Evolutionary conservation across 345 rosid genomes (phyloP), one percentile per base, ranked within the genome.

Genomic region (Brassica cretica): DNA sequence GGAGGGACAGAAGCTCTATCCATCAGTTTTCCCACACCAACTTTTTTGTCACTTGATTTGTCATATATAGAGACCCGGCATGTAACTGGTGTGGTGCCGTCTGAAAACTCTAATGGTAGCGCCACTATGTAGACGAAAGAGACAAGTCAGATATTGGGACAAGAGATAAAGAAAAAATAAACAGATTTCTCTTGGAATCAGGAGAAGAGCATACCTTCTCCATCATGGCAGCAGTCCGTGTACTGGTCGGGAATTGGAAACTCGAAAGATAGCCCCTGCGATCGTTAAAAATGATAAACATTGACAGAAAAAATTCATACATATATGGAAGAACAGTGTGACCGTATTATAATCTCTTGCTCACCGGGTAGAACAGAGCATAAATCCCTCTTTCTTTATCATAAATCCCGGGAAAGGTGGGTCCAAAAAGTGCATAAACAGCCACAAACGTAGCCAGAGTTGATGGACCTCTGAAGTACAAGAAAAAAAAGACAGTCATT

Each of bases 41-140:
- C 99, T 66, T 90, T 95, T 78, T 95, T 93, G 78, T 91, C 97
- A 2, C 87, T 74, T 8, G 94, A 91, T 70, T 88, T 86, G 71
- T 93, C 90, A 77, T 91, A 95, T 78, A 95, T 84, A 61, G 94
- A 95, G 61, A 93, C 94, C 46, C 99, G 97, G 53, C 98, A 91
- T 61, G 99, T 90, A 51, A 95, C 99, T 66, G 99, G 99, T 19
- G 98, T 93, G 14, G 98, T 95, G 37, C 99, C 99, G 86, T 93
- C 97, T 5, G 99, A 97, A 84, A 95, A 93, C 89, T 95, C 99
- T 78, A 93, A 82, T 4, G 99, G 99, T 59, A 93, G 78, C 82
- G 89, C 98, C 82, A 92, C 99, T 95, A 81, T 72, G 75, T 78
- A 41, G 53, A 67, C 51, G 63, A 78, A 3, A 70, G 14, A 70